Conservation (phyloP, 345 rosid genomes). For the Citrus sinensis region DNA sequence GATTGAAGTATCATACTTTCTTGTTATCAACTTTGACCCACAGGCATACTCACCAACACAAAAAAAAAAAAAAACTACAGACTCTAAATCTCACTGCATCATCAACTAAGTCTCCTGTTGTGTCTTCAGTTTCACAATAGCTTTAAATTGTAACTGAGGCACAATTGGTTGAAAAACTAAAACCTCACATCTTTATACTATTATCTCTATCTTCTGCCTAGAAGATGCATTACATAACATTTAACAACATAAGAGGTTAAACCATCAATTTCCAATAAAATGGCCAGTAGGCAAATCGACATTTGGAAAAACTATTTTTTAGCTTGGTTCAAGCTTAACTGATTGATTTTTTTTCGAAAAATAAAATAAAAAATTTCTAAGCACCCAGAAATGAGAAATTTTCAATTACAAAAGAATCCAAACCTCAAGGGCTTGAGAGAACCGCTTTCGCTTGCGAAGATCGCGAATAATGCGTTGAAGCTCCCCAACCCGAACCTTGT, state of each 20-base stretch:
- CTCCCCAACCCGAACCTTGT: slow-evolving; percentile 66
- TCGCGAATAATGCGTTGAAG: slow-evolving; percentile 82
- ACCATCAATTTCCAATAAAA: not conserved
- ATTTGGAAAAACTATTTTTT: not conserved
- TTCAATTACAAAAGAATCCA: slow-evolving; percentile 3
- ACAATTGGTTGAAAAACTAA: not conserved
- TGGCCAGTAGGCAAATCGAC: not conserved
- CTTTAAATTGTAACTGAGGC: not conserved
- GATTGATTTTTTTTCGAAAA: not conserved
- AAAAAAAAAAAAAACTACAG: not conserved
- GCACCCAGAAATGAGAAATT: slow-evolving; percentile 6
- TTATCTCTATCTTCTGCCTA: not conserved
- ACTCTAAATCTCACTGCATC: not conserved
- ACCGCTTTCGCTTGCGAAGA: slow-evolving; percentile 75
- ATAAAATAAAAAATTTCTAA: not conserved
- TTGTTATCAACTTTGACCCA: not conserved
- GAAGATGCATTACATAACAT: not conserved
- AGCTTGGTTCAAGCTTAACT: not conserved
- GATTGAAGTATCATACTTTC: not conserved
- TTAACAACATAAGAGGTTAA: not conserved
- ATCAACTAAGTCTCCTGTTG: not conserved
- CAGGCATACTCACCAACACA: not conserved
- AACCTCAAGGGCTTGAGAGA: slow-evolving; percentile 83
- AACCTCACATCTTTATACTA: not conserved
- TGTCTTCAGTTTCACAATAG: not conserved